Base-by-base conservation (phyloP, 306 rosid genomes). In the Ormosia emarginata region DNA sequence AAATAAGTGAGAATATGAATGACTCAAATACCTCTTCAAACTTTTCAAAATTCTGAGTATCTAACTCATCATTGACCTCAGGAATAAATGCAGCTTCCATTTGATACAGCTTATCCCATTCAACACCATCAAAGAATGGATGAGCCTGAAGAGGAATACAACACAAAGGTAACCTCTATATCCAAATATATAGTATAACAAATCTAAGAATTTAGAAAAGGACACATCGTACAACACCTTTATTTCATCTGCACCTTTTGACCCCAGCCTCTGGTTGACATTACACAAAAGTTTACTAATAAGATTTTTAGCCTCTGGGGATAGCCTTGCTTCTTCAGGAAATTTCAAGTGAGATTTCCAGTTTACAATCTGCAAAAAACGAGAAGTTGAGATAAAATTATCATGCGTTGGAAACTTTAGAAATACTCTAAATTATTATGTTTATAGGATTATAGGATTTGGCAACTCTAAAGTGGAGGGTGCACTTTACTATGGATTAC, bases 41-140 rank as follows among this genome's bases (percentile, higher is more conserved):
- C 90, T 93, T 92, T 70, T 96, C 99, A 81, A 96, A 96, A 87
- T 96, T 96, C 76, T 93, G 99, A 75, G 99, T 93, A 85, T 96
- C 99, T 84, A 96, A 86, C 74, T 96, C 98, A 84, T 94, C 94
- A 44, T 93, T 96, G 86, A 96, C 98, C 89, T 93, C 97, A 2
- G 99, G 99, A 77, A 93, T 87, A 85, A 93, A 96, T 63, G 98
- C 99, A 87, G 99, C 99, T 64, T 96, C 99, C 89, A 96, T 89
- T 24, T 92, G 92, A 87, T 96, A 96, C 50, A 96, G 86, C 82
- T 88, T 92, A 74, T 91, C 90, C 99, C 98, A 96, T 58, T 96
- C 93, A 79, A 84, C 78, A 78, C 89, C 91, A 36, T 72, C 12
- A 81, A 96, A 96, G 94, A 97, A 96, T 29, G 85, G 79, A 88